Conservation (phyloP, 805 yeast genomes). For the Yamadazyma scolyti region DNA sequence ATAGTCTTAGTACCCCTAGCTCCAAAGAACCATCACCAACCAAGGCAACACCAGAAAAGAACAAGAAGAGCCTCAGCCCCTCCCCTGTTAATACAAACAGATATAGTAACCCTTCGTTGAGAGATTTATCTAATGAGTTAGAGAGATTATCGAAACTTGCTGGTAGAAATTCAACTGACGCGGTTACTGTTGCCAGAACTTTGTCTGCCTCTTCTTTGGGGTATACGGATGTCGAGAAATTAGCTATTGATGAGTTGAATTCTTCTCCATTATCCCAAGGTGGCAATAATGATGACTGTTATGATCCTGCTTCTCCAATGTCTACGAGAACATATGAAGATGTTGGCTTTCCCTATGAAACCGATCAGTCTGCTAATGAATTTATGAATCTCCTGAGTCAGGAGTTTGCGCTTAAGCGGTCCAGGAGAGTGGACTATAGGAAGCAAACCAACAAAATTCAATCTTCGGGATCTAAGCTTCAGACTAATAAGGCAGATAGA, state of each 20-base stretch:
- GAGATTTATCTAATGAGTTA: constrained; percentile 70
- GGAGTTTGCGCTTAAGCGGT: constrained; percentile 29
- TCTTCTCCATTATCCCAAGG: constrained; percentile 16
- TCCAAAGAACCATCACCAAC: constrained; percentile 5
- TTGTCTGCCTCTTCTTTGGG: constrained; percentile 69
- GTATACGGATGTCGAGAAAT: constrained; percentile 46
- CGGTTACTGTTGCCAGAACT: constrained; percentile 77
- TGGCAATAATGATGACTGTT: constrained; percentile 20
- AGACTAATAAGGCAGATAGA: constrained; percentile 17
- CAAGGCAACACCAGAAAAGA: constrained; percentile 1
- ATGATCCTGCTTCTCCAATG: constrained; percentile 12
- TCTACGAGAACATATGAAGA: constrained; percentile 12
- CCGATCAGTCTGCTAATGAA: constrained; percentile 6
- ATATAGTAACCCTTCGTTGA: constrained; percentile 56
- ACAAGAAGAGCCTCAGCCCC: neutral
- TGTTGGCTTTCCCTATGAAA: constrained; percentile 9
- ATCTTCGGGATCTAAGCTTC: constrained; percentile 22
- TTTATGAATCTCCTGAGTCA: constrained; percentile 8
- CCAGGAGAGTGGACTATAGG: constrained; percentile 38
- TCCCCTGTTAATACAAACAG: constrained; percentile 9
- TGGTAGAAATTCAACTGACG: constrained; percentile 75
- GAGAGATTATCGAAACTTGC: constrained; percentile 72
- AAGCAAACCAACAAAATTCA: constrained; percentile 16
- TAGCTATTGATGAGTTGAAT: constrained; percentile 33
- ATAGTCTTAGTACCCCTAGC: neutral